Base-by-base conservation (phyloP, 257 asterid genomes). In the Fraxinus quadrangulata region DNA sequence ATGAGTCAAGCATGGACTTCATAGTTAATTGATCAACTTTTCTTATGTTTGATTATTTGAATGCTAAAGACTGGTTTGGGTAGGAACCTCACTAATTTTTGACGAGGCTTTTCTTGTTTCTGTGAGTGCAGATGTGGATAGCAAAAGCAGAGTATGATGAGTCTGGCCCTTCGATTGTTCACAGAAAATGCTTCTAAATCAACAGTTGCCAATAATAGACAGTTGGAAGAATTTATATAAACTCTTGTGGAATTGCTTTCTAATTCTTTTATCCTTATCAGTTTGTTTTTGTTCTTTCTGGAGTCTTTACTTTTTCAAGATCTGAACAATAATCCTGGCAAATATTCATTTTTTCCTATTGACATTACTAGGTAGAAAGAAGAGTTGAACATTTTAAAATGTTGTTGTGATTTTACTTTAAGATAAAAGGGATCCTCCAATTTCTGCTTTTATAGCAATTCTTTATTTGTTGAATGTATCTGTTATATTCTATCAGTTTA, bases 141-240 rank as follows among this genome's bases (percentile, higher is more conserved):
- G 91, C 91, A 28, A 87, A 87, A 45, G 89, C 88, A 11, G 91
- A 87, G 82, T 87, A 87, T 31, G 91, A 87, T 2, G 91, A 87
- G 75, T 85, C 91, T 6, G 91, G 91, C 1, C 91, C 91, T 11
- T 87, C 91, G 1, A 87, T 87, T 77, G 91, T 87, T 36, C 91
- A 87, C 89, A 85, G 91, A 77, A 87, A 87, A 66, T 87, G 91
- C 87, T 87, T 87, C 89, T 87, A 82, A 79, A 72, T 56, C 8
- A 23, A 77, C 56, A 9, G 19, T 69, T 40, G 72, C 54, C 72
- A 54, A 67, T 54, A 61, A 19, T 54, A 56, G 71, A 24, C 74
- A 30, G 26, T 39, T 30, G 69, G 39, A 74, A 83, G 78, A 87
- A 76, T 75, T 73, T 61, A 74, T 77, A 81, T 76, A 73, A 70